Evolutionary conservation across 805 yeast species (phyloP).

Genomic region (Dipodascus albidus): DNA sequence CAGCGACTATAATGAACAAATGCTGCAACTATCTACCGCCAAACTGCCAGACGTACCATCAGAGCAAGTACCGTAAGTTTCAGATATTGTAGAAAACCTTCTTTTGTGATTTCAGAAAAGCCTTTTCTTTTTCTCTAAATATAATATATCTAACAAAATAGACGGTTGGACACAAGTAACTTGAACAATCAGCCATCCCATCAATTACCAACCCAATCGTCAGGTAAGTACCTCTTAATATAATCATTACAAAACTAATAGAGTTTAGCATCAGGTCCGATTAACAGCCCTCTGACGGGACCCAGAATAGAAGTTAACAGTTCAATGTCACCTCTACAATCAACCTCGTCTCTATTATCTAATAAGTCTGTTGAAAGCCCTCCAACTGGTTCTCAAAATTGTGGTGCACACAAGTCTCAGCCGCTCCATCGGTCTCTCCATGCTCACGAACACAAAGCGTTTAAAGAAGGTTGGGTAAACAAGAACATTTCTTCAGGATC

Average conservation of each 20-base stretch:
- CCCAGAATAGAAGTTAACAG: neutral
- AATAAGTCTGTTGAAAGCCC: neutral
- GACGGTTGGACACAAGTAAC: neutral
- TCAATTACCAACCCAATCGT: too few species aligned
- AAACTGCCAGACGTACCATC: neutral
- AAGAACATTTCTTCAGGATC: conserved; percentile 18
- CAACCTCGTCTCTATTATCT: neutral
- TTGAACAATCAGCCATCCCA: neutral
- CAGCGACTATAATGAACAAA: neutral
- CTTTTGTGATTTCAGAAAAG: neutral
- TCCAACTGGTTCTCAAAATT: neutral
- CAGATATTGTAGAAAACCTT: neutral
- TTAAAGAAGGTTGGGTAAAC: conserved; percentile 52
- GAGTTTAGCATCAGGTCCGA: too few species aligned
- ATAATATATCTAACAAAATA: neutral
- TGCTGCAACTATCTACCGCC: neutral
- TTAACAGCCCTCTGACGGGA: neutral
- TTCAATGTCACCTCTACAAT: neutral
- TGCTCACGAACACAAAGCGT: conserved; percentile 2
- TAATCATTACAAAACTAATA: too few species aligned
- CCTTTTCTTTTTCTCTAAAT: too few species aligned
- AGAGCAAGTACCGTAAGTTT: neutral
- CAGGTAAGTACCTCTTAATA: too few species aligned
- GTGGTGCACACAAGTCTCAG: neutral
- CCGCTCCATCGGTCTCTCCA: neutral